Evolutionary conservation across 805 yeast genomes (phyloP).

Genomic region (Diddensiella transvaalensis): DNA sequence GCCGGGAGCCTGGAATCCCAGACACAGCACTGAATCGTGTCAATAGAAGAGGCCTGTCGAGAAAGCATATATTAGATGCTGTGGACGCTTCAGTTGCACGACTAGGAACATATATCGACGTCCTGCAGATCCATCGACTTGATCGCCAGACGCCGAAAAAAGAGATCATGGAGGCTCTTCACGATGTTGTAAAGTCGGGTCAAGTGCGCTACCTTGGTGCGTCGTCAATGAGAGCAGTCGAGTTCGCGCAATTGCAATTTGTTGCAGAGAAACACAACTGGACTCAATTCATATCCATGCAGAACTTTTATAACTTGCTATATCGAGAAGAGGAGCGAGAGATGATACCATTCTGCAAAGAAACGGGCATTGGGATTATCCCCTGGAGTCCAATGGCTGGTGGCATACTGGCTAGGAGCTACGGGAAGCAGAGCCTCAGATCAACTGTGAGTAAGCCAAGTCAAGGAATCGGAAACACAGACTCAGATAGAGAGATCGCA

Average conservation of each 20-base stretch:
- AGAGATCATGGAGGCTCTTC: slow-evolving; percentile 56
- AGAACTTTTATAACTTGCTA: slow-evolving; percentile 53
- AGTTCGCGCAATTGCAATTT: slow-evolving; percentile 52
- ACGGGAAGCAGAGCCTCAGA: slow-evolving; percentile 1
- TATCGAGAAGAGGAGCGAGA: slow-evolving; percentile 65
- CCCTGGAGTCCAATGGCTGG: slow-evolving; percentile 63
- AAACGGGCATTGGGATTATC: slow-evolving; percentile 51
- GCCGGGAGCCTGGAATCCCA: not conserved
- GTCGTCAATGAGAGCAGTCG: slow-evolving; percentile 54
- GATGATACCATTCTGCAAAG: slow-evolving; percentile 52
- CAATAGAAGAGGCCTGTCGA: slow-evolving; percentile 40
- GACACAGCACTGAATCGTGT: slow-evolving; percentile 21
- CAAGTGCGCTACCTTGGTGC: slow-evolving; percentile 58
- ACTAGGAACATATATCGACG: slow-evolving; percentile 49
- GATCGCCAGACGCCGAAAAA: slow-evolving; percentile 47
- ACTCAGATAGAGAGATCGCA: slow-evolving; percentile 34
- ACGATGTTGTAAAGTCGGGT: slow-evolving; percentile 50
- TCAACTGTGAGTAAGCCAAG: not conserved
- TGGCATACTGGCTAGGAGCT: slow-evolving; percentile 53
- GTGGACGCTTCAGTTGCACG: slow-evolving; percentile 41
- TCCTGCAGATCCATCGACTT: slow-evolving; percentile 54
- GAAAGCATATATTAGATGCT: slow-evolving; percentile 49
- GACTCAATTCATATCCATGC: slow-evolving; percentile 59
- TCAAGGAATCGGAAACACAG: not conserved
- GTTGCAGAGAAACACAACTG: slow-evolving; percentile 55